Conservation (phyloP, 2,329 filamentous ascomycete genomes). For the Arthrinium phaeospermum region DNA sequence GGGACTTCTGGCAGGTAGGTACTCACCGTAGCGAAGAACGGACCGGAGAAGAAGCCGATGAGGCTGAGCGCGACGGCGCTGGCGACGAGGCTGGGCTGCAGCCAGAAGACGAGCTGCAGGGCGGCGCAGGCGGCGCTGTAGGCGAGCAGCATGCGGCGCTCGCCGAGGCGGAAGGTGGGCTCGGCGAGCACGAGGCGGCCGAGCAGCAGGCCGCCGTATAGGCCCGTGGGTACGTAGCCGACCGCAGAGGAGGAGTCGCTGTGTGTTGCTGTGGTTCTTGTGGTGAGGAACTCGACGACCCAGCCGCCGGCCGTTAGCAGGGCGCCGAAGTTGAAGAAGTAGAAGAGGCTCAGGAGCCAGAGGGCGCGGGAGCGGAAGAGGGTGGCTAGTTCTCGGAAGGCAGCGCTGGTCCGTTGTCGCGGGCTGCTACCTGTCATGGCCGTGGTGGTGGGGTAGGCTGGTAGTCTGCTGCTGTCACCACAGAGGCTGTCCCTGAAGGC, state of each 20-base stretch:
- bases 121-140: slow-evolving; percentile 59
- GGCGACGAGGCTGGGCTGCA: slow-evolving; percentile 66
- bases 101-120: slow-evolving; percentile 66
- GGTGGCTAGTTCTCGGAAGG: slow-evolving; percentile 49
- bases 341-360: slow-evolving; percentile 66
- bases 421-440: neutral
- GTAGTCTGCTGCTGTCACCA: neutral
- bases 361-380: slow-evolving; percentile 53
- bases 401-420: slow-evolving; percentile 37
- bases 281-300: slow-evolving; percentile 69
- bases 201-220: slow-evolving; percentile 62
- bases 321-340: slow-evolving; percentile 67
- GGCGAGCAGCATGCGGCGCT: slow-evolving; percentile 60
- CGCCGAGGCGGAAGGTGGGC: slow-evolving; percentile 63
- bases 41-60: slow-evolving; percentile 60
- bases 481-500: slow-evolving; percentile 57
- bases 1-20: neutral
- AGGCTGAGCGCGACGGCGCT: slow-evolving; percentile 56
- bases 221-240: slow-evolving; percentile 67
- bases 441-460: neutral
- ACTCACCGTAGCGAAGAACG: slow-evolving; percentile 58
- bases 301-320: slow-evolving; percentile 63
- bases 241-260: slow-evolving; percentile 46
- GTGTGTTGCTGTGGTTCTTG: too few relatives aligned
- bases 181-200: slow-evolving; percentile 63